Base-by-base conservation (phyloP, 306 rosid genomes). In the Cicer judaicum region DNA sequence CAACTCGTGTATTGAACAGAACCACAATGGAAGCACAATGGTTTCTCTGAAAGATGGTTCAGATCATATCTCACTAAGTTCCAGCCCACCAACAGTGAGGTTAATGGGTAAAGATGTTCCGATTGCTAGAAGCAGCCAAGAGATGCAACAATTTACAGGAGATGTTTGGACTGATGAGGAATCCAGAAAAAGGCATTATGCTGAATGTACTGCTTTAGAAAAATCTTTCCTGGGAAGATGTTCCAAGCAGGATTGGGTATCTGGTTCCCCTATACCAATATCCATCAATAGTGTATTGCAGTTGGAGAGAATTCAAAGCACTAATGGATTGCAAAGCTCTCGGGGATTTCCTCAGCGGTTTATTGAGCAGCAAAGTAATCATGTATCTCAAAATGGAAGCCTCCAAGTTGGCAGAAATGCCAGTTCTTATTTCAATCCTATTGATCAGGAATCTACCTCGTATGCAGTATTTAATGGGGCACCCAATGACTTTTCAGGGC, bases 51-150 rank as follows among this genome's bases (percentile, higher is more conserved):
- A 85, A 71, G 88, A 91, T 73, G 68, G 76, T 72, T 88, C 87
- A 40, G 83, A 81, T 83, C 81, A 70, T 75, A 44, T 46, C 73
- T 73, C 80, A 10, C 71, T 3, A 10, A 79, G 79, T 82, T 76
- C 88, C 73, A 71, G 78, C 80, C 99, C 87, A 65, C 93, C 91
- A 78, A 95, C 99, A 18, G 87, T 95, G 96, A 90, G 99, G 67
- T 84, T 95, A 87, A 95, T 95, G 99, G 99, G 99, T 29, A 95
- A 92, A 83, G 99, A 95, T 88, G 97, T 95, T 81, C 86, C 98
- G 10, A 84, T 95, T 81, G 96, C 98, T 79, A 86, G 86, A 70
- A 89, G 89, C 85, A 85, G 85, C 85, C 79, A 78, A 81, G 93
- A 80, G 72, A 62, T 82, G 63, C 90, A 84, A 68, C 84, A 84